Conservation (phyloP, 2,329 filamentous ascomycete genomes). For the Hirsutella rhossiliensis region DNA sequence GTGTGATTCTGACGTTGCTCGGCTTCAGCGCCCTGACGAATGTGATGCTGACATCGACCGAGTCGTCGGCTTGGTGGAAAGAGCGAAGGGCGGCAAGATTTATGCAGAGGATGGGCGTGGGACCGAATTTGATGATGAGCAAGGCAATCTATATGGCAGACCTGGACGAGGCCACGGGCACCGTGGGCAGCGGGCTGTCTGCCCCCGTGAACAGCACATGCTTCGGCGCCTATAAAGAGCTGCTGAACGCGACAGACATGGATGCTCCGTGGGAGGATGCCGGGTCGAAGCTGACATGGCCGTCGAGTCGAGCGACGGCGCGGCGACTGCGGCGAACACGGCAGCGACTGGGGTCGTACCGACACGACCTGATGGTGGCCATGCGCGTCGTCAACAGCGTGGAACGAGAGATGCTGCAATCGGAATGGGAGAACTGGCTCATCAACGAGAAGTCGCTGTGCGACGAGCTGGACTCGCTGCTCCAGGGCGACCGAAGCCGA, state of each 20-base stretch:
- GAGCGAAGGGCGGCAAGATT: constrained; percentile 71
- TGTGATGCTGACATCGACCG: constrained; percentile 59
- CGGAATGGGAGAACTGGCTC: constrained; percentile 92
- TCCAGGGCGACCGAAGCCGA: constrained; percentile 19
- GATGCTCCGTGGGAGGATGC: constrained; percentile 44
- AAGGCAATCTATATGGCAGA: constrained; percentile 76
- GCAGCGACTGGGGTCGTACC: constrained; percentile 69
- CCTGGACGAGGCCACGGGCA: constrained; percentile 51
- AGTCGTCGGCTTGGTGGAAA: constrained; percentile 69
- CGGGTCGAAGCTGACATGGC: constrained; percentile 31
- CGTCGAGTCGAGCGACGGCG: constrained; percentile 40
- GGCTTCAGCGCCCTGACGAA: constrained; percentile 61
- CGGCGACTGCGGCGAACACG: constrained; percentile 65
- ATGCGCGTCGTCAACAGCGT: constrained; percentile 83
- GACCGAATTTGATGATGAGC: constrained; percentile 69
- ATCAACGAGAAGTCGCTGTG: constrained; percentile 67
- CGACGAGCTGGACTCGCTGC: constrained; percentile 40
- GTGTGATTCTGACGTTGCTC: constrained; percentile 59
- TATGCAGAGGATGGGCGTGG: constrained; percentile 71
- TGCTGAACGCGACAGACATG: constrained; percentile 45
- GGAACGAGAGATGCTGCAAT: constrained; percentile 72
- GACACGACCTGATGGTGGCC: constrained; percentile 83
- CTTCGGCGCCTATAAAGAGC: constrained; percentile 48
- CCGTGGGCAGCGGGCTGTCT: constrained; percentile 14
- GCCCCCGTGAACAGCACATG: constrained; percentile 40